Evolutionary conservation across 139 green algal species (phyloP).

Genomic region (Astrephomene gubernaculifera): DNA sequence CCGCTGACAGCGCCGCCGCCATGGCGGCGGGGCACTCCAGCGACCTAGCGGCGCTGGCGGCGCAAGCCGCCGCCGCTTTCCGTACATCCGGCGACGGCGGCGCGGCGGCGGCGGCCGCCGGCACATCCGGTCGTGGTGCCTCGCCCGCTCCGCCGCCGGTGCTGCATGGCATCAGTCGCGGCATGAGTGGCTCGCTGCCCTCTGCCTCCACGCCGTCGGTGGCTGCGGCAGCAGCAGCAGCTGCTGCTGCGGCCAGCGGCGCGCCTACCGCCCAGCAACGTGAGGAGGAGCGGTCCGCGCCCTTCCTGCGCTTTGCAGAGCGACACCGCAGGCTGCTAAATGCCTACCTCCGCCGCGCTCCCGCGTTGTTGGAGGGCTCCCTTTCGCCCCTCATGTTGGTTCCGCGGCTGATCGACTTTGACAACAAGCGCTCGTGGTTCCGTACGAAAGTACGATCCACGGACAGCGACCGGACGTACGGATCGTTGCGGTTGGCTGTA

Average conservation of each 20-base stretch:
- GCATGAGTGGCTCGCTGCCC: conserved; percentile 1
- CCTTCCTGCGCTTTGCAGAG: conserved; percentile 81
- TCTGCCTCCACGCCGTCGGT: neutral
- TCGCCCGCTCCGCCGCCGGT: neutral
- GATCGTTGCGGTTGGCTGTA: conserved; percentile 84
- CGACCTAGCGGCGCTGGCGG: neutral
- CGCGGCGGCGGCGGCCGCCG: neutral
- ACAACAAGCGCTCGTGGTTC: conserved; percentile 97
- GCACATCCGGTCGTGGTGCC: neutral
- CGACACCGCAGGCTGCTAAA: conserved; percentile 92
- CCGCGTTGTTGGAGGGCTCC: conserved; percentile 82
- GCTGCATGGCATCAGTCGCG: conserved; percentile 15
- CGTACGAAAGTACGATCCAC: conserved; percentile 64
- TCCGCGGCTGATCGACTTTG: conserved; percentile 95
- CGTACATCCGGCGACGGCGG: conserved; percentile 4
- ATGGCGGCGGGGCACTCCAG: neutral
- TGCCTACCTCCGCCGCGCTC: conserved; percentile 83
- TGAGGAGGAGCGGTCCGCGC: conserved; percentile 2
- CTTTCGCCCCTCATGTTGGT: conserved; percentile 83
- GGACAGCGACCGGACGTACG: conserved; percentile 63
- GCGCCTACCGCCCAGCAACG: neutral
- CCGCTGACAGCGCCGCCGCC: neutral
- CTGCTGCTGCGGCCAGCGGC: neutral
- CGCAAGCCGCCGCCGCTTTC: neutral
- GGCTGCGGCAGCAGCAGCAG: neutral